phyloP scores from a whole-genome alignment of 2,329 filamentous ascomycete genomes.

The Fusarium poae region DNA sequence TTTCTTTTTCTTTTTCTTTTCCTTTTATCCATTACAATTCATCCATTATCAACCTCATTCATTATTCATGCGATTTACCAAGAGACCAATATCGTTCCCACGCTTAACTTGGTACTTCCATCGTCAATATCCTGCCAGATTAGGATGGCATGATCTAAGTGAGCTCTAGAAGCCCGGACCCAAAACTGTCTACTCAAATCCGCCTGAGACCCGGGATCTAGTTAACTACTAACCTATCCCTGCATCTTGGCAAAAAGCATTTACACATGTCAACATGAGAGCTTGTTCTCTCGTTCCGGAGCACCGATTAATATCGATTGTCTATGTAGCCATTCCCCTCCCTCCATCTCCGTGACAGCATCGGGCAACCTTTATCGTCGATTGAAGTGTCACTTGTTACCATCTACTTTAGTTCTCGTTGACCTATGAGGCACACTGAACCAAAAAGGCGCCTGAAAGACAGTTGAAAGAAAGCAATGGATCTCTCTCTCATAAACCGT shows the following conservation, averaged over 20 bases:
- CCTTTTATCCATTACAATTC: slow-evolving; percentile 42
- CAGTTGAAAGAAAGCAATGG: slow-evolving; percentile 22
- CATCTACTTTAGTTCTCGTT: slow-evolving; percentile 3
- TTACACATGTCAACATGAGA: slow-evolving; percentile 10
- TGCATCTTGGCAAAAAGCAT: slow-evolving; percentile 3
- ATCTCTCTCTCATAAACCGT: slow-evolving; percentile 12
- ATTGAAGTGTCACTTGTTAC: background rate
- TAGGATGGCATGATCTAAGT: slow-evolving; percentile 29
- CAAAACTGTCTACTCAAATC: slow-evolving; percentile 7
- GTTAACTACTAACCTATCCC: background rate
- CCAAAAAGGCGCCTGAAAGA: slow-evolving; percentile 21
- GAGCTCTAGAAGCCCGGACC: slow-evolving; percentile 16
- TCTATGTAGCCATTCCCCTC: background rate
- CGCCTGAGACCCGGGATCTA: slow-evolving; percentile 15
- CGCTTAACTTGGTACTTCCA: background rate
- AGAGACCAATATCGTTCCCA: background rate
- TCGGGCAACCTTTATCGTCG: background rate
- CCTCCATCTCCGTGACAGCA: background rate
- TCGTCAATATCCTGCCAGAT: slow-evolving; percentile 9
- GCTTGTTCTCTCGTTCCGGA: background rate
- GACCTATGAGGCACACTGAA: slow-evolving; percentile 4
- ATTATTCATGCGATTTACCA: slow-evolving; percentile 1
- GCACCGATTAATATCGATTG: slow-evolving; percentile 9
- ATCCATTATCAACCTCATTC: background rate
- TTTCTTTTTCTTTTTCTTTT: no score